Base-by-base conservation (phyloP, 2,329 filamentous ascomycete species). In the Gremmenia infestans region DNA sequence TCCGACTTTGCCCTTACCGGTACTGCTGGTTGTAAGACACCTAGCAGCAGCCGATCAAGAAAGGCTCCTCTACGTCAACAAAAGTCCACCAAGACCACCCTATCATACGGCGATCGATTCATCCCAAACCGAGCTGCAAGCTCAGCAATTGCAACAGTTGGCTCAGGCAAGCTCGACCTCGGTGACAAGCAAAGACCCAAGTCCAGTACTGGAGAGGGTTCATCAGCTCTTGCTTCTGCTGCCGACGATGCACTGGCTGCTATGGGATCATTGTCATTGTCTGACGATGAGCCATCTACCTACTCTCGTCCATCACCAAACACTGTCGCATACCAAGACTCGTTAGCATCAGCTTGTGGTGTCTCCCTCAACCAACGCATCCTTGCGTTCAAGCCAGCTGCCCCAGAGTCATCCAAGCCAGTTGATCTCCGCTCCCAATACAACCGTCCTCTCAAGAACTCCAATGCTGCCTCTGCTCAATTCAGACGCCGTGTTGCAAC, bases 351-450 rank as follows among this genome's bases (percentile, higher is more conserved):
- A 63, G 93, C 93, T 50, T 97, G 93, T 72, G 94, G 92, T 55
- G 91, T 99, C 60, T 93, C 86, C 70, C 82, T 96, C 60, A 96
- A 92, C 78, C 95, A 92, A 54, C 89, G 94, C 60, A 99, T 99
- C 67, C 87, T 99, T 51, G 89, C 94, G 58, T 99, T 97, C 82
- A 99, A 99, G 85, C 94, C 94, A 53, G 91, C 93, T 2, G 84
- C 94, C n/a, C 94, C 94, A 4, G 94, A 97, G 77, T 97, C 94
- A 6, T 96, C 92, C 36, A 97, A 96, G 81, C 94, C 94, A 37
- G 96, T 99, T 70, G 94, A 99, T 72, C 86, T 99, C 60, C 88
- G 94, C 57, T 90, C 94, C 60, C 94, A 99, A 73, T 99, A 99
- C 82, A 99, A 97, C 80, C 87, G 94, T 59, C 94, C 94, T 37